A percentile compares a stretch with the other conserved stretches of the same genome.
Evolutionary conservation across 805 yeast species (phyloP).

Genomic region (Candida oleophila): DNA sequence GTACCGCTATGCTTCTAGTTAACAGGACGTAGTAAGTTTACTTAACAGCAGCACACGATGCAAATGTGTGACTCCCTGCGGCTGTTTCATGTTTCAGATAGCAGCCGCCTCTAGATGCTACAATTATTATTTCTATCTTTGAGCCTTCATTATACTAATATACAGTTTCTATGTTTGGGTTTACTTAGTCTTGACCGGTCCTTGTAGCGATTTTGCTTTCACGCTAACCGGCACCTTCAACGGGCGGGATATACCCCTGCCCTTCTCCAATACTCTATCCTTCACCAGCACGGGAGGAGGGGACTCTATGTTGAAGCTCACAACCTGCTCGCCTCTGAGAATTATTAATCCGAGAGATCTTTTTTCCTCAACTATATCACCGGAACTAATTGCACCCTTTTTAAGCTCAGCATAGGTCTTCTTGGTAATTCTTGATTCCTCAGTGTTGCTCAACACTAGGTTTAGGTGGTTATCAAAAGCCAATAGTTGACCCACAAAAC

Average conservation of each 20-base stretch:
- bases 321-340: constrained; percentile 83
- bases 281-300: constrained; percentile 51
- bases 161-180: neutral
- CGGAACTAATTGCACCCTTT: constrained; percentile 22
- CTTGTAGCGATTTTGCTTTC: constrained; percentile 21
- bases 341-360: constrained; percentile 79
- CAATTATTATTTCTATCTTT: neutral
- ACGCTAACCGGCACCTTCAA: constrained; percentile 32
- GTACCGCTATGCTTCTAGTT: too few species aligned
- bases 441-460: constrained; percentile 77
- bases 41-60: too few species aligned
- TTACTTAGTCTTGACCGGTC: constrained; percentile 16
- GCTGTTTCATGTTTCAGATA: neutral
- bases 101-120: too few species aligned
- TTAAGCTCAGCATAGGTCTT: constrained; percentile 45
- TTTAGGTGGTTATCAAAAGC: constrained; percentile 92
- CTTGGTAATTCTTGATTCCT: constrained; percentile 76
- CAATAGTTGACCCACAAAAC: constrained; percentile 73
- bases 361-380: constrained; percentile 57
- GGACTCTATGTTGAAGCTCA: constrained; percentile 65
- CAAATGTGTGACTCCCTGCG: neutral
- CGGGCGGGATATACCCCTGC: constrained; percentile 32
- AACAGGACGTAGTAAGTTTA: too few species aligned
- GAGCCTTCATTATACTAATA: neutral
- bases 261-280: constrained; percentile 22